Evolutionary conservation across 139 green algal genomes (phyloP), one percentile per base, ranked within the genome.

Genomic region (Auxenochlorella pyrenoidosa): DNA sequence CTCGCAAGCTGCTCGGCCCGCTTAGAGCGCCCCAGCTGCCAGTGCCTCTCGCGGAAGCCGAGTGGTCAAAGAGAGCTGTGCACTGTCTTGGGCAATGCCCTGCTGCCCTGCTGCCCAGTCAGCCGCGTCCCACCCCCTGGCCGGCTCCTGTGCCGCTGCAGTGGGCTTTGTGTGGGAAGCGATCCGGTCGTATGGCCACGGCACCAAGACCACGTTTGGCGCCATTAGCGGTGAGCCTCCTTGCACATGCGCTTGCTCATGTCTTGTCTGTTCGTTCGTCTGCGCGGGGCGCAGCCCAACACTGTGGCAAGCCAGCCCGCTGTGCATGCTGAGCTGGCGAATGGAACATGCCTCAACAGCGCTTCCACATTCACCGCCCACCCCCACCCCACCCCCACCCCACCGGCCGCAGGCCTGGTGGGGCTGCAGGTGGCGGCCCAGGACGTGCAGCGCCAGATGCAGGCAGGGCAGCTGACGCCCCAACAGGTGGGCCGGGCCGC

Each of bases 371-470:
- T n/a, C n/a, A n/a, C n/a, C n/a, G n/a, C n/a, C n/a, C n/a, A n/a
- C n/a, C n/a, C n/a, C n/a, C n/a, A n/a, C n/a, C n/a, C n/a, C n/a
- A n/a, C n/a, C n/a, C n/a, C n/a, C n/a, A n/a, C n/a, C n/a, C n/a
- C n/a, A n/a, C n/a, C n/a, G n/a, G n/a, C 54, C 22, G 54, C 54
- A 63, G 73, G 73, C 73, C 34, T 79, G 18, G 77, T 83, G 32
- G 77, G 77, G 47, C 73, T 79, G 73, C 79, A 84, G 58, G 63
- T 84, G 26, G 79, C 63, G 22, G 3, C 63, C 51, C 63, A 86
- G 51, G 72, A 89, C 28, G 58, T 84, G 40, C 86, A 87, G 66
- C 34, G 75, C n/a, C 43, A 88, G 59, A 87, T 91, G 71, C 54
- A 87, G 72, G 58, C 54, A 22, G 88, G 88, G 34, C 58, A 91